Conservation (phyloP, 1,284 basidiomycete species). For the Ganoderma lingzhi region DNA sequence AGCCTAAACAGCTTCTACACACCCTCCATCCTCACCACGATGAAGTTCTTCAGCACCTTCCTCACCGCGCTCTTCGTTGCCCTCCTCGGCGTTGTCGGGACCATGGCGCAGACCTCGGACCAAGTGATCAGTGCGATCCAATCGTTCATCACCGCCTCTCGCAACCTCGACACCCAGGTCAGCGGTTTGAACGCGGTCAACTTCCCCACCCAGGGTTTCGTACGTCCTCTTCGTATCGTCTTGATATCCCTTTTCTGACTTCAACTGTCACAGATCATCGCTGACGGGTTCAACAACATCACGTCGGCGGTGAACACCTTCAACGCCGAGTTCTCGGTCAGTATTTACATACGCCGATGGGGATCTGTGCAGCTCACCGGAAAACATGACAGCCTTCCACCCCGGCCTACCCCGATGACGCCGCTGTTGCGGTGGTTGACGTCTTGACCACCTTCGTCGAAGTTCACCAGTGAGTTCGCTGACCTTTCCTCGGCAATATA, state of each 20-base stretch:
- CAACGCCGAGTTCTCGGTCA: conserved; percentile 1
- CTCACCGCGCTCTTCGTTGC: not conserved
- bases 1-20: not conserved
- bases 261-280: not conserved
- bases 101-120: conserved; percentile 6
- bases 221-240: not conserved
- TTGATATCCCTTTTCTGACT: not conserved
- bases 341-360: not conserved
- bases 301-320: not conserved
- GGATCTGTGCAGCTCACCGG: not conserved
- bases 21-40: not conserved
- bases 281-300: conserved; percentile 4
- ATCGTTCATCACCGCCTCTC: not conserved
- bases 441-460: conserved; percentile 8
- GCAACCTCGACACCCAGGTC: not conserved
- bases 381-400: not conserved
- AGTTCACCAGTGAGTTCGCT: not conserved
- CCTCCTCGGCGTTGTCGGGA: not conserved
- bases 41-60: conserved; percentile 12
- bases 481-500: not conserved
- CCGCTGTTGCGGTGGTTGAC: conserved; percentile 3
- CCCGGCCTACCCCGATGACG: not conserved
- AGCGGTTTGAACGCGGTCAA: not conserved
- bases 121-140: not conserved
- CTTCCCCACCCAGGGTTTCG: not conserved